Evolutionary conservation across 164 flowering plant genomes (phyloP), one percentile per base, ranked within the genome.

Genomic region (Buxus sempervirens): DNA sequence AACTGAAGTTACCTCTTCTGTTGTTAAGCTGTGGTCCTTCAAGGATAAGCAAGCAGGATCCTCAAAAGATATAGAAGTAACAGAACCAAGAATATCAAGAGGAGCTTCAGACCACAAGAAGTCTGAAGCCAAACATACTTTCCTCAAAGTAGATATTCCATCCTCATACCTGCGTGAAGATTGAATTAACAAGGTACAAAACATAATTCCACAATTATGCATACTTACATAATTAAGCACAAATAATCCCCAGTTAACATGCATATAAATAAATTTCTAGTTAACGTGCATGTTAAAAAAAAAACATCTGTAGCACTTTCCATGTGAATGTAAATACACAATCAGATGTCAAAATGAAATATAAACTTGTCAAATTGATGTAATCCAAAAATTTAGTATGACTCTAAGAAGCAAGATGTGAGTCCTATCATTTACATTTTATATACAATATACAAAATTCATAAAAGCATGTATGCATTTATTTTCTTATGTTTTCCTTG

Each of bases 31-130:
- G 65, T 90, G 90, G 42, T 90, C 90, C 72, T 79, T 86, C 57
- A 95, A 73, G 5, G 87, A 71, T 80, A 76, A 72, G 72, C 84
- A 81, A 71, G 78, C 88, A 32, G 89, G 83, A 77, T 88, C 97
- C 6, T 82, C 81, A 73, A 95, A 92, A 56, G 82, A 73, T 76
- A 95, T 85, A 53, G 88, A 82, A 64, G 97, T 82, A 60, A 85
- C 91, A 36, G 96, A 78, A 48, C 99, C 97, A 75, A 95, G 97
- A 70, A 92, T 59, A 38, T 92, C 98, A 72, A 92, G 87, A 55
- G 97, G 96, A 67, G 73, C 27, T 26, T 81, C 93, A 8, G 98
- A 88, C 89, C 85, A 87, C 55, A 95, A 80, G 65, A 92, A 95
- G 55, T 90, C 89, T 48, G 90, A 74, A 71, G 88, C 99, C 64